Conservation (phyloP, 192 early-diverging fungal species). For the Entophlyctis luteolus region DNA sequence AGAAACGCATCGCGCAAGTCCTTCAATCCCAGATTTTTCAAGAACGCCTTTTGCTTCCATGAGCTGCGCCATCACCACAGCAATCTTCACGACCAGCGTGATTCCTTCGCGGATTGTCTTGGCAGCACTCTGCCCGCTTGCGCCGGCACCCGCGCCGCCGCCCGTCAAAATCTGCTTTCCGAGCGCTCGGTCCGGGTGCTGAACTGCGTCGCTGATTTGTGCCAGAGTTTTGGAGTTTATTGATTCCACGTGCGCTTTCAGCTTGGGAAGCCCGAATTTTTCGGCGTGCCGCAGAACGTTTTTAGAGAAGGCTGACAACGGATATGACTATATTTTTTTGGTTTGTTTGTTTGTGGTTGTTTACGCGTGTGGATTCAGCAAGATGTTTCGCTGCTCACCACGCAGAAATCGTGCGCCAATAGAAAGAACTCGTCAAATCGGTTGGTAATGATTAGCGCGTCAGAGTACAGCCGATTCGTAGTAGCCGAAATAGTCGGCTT, state of each 20-base stretch:
- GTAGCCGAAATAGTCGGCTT: constrained; percentile 40
- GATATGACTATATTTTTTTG: constrained; percentile 19
- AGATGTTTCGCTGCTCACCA: constrained; percentile 31
- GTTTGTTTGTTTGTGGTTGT: too few species aligned
- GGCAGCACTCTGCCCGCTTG: too few species aligned
- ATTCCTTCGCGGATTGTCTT: constrained; percentile 32
- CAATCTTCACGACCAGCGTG: constrained; percentile 32
- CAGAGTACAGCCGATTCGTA: constrained; percentile 42
- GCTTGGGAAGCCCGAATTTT: constrained; percentile 9
- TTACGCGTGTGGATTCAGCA: too few species aligned
- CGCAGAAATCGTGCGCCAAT: constrained; percentile 35
- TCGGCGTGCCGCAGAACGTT: constrained; percentile 30
- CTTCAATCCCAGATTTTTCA: constrained; percentile 32
- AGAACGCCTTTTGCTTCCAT: constrained; percentile 31
- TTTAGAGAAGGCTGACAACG: constrained; percentile 32
- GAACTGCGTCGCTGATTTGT: constrained; percentile 23
- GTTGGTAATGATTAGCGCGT: constrained; percentile 36
- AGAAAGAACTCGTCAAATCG: constrained; percentile 47
- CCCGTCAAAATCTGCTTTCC: background rate
- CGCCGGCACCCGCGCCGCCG: constrained; percentile 14
- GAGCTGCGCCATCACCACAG: constrained; percentile 27
- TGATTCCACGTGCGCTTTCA: constrained; percentile 30
- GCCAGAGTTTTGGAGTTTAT: constrained; percentile 19
- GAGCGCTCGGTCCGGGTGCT: background rate
- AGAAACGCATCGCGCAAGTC: constrained; percentile 18